Evolutionary conservation across 139 green algal species (phyloP), one percentile per base, ranked within the genome.

Genomic region (Bryopsis sp.): DNA sequence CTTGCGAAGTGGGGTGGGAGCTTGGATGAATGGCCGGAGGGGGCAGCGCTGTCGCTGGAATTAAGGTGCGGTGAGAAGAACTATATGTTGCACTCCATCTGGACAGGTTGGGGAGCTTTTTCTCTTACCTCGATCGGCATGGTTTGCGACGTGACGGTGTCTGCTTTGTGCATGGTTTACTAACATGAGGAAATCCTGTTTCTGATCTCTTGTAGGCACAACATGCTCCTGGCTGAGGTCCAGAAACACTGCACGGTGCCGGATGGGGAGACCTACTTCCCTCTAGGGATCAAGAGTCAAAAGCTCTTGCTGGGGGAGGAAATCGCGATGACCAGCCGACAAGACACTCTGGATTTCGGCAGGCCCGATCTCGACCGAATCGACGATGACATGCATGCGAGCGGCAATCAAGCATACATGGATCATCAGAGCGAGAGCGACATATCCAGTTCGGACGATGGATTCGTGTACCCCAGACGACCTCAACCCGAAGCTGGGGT

Each of bases 21-120:
- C 48, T 66, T 72, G n/a, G 6, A 24, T 24, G 61, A 28, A 7
- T 93, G 86, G 86, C 86, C 86, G n/a, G 76, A 59, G 1, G 67
- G 77, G 19, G 76, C 82, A 48, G 64, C 89, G 37, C 65, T 58
- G 22, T 80, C 81, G 0, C 68, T 93, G 48, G 48, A 64, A 28
- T 48, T 73, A 36, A 39, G 29, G 43, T 50, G 15, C n/a, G n/a
- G n/a, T n/a, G n/a, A n/a, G n/a, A n/a, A n/a, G n/a, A 50, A 50
- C 43, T 26, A 15, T 26, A 50, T 50, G 11, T 15, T 50, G 43
- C 15, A 26, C 43, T 50, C 11, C 43, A 50, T 50, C 43, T 50
- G 11, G 11, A 50, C 43, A 50, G 11, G 43, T 11, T 26, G 11
- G 11, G 11, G 15, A 50, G 43, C 15, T 50, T 50, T 15, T 15